A percentile compares a stretch with the other conserved stretches of the same genome.
Evolutionary conservation across 2,329 filamentous ascomycete species (phyloP).

Genomic region (Penicillium brevicompactum): DNA sequence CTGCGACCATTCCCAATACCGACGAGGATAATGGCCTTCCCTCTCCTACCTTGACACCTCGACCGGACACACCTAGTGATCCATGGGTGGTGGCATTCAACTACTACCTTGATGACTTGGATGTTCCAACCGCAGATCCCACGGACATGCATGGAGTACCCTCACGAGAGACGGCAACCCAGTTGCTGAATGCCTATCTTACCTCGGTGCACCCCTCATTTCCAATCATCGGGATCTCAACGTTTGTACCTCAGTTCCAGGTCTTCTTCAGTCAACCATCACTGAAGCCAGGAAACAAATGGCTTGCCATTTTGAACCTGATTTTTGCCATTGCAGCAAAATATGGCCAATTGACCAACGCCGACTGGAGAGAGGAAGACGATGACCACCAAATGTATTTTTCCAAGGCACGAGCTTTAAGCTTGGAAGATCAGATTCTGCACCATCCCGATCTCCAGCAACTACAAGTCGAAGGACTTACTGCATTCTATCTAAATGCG

Average conservation of each 20-base stretch:
- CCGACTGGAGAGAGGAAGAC: conserved; percentile 39
- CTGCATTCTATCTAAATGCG: conserved; percentile 45
- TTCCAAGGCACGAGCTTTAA: conserved; percentile 41
- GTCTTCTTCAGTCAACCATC: conserved; percentile 38
- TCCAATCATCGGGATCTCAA: conserved; percentile 45
- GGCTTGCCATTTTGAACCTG: conserved; percentile 48
- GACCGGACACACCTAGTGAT: conserved; percentile 24
- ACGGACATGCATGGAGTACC: conserved; percentile 42
- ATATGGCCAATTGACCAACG: conserved; percentile 41
- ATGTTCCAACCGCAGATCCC: conserved; percentile 37
- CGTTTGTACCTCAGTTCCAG: conserved; percentile 46
- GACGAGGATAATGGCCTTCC: conserved; percentile 27
- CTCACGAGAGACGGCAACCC: conserved; percentile 38
- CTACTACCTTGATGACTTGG: conserved; percentile 45
- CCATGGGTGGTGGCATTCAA: conserved; percentile 33
- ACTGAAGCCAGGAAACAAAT: conserved; percentile 41
- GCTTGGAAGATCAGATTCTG: conserved; percentile 42
- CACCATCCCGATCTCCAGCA: conserved; percentile 47
- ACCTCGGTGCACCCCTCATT: conserved; percentile 48
- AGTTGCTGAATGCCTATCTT: conserved; percentile 45
- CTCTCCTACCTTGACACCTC: conserved; percentile 30
- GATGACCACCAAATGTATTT: conserved; percentile 46
- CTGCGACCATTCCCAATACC: conserved; percentile 15
- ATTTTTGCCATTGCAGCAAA: conserved; percentile 48
- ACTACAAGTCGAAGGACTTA: conserved; percentile 46